Percentiles rank a stretch among this genome's conserved stretches.
Conservation (phyloP, 306 rosid genomes). For the Quercus bicolor region DNA sequence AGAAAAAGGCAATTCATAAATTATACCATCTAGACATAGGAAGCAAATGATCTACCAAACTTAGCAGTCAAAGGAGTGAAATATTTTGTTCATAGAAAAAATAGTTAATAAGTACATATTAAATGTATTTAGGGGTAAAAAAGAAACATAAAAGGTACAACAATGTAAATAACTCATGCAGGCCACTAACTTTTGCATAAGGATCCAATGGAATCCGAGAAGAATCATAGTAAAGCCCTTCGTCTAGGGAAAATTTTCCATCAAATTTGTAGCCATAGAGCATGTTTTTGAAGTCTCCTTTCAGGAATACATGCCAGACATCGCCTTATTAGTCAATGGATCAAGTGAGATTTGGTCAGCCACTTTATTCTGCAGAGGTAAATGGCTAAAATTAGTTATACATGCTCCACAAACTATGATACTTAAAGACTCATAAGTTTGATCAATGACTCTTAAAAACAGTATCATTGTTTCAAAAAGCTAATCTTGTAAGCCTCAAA, state of each 20-base stretch:
- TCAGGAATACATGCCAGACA: conserved; percentile 83
- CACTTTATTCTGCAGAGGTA: conserved; percentile 63
- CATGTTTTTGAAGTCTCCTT: conserved; percentile 75
- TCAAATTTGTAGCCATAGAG: conserved; percentile 79
- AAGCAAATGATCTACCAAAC: conserved; percentile 1
- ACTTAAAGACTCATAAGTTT: background rate
- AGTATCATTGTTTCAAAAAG: background rate
- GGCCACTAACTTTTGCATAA: conserved; percentile 74
- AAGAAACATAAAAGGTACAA: background rate
- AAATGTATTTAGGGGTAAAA: background rate
- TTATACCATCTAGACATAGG: background rate
- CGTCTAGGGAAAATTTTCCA: conserved; percentile 61
- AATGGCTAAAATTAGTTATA: background rate
- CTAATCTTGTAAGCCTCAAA: background rate
- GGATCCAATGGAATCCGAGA: conserved; percentile 76
- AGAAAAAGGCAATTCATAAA: background rate
- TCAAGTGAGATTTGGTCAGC: conserved; percentile 64
- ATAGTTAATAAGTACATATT: background rate
- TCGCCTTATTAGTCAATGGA: conserved; percentile 63
- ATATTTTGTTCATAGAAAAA: background rate
- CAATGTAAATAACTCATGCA: background rate
- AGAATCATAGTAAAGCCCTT: conserved; percentile 69
- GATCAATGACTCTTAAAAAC: background rate
- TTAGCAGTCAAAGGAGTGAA: background rate
- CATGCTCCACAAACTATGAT: background rate